phyloP scores from a whole-genome alignment of 2,329 filamentous ascomycete species.

The Fusarium redolens region DNA sequence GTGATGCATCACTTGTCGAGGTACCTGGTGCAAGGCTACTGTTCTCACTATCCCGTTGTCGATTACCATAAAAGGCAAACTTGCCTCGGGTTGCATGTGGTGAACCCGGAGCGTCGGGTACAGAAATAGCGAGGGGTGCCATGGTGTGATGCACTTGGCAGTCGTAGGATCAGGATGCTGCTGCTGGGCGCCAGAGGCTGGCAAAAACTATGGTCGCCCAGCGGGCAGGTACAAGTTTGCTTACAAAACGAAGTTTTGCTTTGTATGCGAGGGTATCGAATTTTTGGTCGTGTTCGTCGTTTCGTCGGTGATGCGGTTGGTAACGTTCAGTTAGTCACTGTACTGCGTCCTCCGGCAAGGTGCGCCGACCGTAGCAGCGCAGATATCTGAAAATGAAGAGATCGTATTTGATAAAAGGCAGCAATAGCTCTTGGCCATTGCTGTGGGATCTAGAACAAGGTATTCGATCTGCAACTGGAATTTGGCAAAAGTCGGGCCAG shows the following conservation, averaged over 20 bases:
- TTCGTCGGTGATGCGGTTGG: conserved; percentile 27
- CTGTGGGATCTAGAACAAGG: conserved; percentile 37
- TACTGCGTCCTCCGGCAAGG: conserved; percentile 31
- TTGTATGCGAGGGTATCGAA: conserved; percentile 30
- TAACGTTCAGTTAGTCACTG: conserved; percentile 34
- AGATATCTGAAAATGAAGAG: conserved; percentile 19
- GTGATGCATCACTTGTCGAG: conserved; percentile 38
- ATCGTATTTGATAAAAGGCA: conserved; percentile 17
- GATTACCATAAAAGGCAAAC: conserved; percentile 36
- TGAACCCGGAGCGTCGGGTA: conserved; percentile 34
- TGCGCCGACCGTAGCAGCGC: conserved; percentile 34
- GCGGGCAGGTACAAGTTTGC: conserved; percentile 16
- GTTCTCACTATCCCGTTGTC: conserved; percentile 34
- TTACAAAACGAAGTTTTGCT: conserved; percentile 19
- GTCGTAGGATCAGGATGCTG: conserved; percentile 21
- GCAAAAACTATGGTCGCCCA: conserved; percentile 41
- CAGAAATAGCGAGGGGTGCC: conserved; percentile 38
- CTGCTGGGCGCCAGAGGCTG: conserved; percentile 40
- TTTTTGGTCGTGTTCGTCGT: conserved; percentile 23
- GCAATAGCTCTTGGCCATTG: conserved; percentile 43
- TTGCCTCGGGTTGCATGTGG: conserved; percentile 37
- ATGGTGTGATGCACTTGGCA: conserved; percentile 29
- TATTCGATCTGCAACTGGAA: conserved; percentile 25
- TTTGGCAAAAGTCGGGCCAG: conserved; percentile 13
- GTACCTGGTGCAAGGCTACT: conserved; percentile 35